Conservation (phyloP, 768 basidiomycete species). For the Amanita subjunquillea region DNA sequence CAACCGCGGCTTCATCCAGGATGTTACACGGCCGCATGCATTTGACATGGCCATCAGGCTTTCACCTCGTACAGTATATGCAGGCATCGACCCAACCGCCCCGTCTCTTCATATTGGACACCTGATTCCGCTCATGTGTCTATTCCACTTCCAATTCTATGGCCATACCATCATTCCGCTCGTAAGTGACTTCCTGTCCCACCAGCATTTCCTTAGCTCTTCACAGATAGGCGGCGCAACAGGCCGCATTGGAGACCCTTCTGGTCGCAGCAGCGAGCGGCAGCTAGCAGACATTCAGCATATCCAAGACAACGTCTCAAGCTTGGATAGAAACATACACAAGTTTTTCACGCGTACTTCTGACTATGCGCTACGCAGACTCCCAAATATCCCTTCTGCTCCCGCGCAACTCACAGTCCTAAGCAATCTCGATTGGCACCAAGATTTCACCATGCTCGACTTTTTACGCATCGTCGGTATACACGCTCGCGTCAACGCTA, state of each 20-base stretch:
- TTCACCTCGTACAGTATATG: constrained; percentile 54
- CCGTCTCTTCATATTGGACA: constrained; percentile 88
- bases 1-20: constrained; percentile 36
- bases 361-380: constrained; percentile 40
- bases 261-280: constrained; percentile 78
- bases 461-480: constrained; percentile 80
- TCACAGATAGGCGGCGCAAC: constrained; percentile 90
- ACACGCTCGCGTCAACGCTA: constrained; percentile 73
- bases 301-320: constrained; percentile 54
- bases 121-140: constrained; percentile 74
- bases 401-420: constrained; percentile 19
- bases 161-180: constrained; percentile 81
- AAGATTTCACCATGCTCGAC: constrained; percentile 61
- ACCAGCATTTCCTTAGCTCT: background rate
- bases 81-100: constrained; percentile 91
- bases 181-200: constrained; percentile 36
- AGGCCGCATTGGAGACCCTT: constrained; percentile 94
- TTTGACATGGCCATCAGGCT: constrained; percentile 26
- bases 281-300: constrained; percentile 48
- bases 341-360: constrained; percentile 63
- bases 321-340: constrained; percentile 55
- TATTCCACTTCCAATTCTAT: constrained; percentile 81
- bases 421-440: constrained; percentile 68
- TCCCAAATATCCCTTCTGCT: constrained; percentile 5
- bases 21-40: constrained; percentile 37